Evolutionary conservation across 2,329 filamentous ascomycete genomes (phyloP).

Genomic region (Pseudogymnoascus sp.): DNA sequence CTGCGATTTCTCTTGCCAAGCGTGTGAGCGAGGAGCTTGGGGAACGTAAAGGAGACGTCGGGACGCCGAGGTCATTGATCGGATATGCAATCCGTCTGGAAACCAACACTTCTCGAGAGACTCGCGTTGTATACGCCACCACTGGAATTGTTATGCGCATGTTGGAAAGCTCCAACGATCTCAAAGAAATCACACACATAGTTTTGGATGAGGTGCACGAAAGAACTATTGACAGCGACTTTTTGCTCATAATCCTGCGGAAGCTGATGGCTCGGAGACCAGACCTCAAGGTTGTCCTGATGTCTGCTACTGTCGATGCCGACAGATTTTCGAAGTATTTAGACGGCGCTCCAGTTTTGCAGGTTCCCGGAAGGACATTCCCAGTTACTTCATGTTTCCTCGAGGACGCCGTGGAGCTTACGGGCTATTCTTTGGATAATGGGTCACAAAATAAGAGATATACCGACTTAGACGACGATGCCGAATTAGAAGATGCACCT

Average conservation of each 20-base stretch:
- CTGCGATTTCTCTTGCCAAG: slow-evolving; percentile 85
- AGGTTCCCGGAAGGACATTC: slow-evolving; percentile 87
- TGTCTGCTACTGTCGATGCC: slow-evolving; percentile 96
- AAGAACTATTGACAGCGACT: slow-evolving; percentile 92
- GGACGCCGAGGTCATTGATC: slow-evolving; percentile 73
- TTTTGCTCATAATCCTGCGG: slow-evolving; percentile 84
- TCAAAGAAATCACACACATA: slow-evolving; percentile 84
- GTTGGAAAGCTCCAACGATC: slow-evolving; percentile 80
- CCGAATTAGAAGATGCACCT: slow-evolving; percentile 38
- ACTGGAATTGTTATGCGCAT: slow-evolving; percentile 94
- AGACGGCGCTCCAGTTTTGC: slow-evolving; percentile 74
- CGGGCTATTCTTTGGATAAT: slow-evolving; percentile 58
- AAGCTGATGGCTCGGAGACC: slow-evolving; percentile 68
- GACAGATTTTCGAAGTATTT: slow-evolving; percentile 86
- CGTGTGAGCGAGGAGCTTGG: slow-evolving; percentile 93
- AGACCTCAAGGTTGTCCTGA: slow-evolving; percentile 85
- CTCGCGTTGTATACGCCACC: slow-evolving; percentile 81
- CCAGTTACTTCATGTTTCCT: slow-evolving; percentile 82
- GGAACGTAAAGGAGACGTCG: slow-evolving; percentile 72
- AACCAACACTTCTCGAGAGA: slow-evolving; percentile 73
- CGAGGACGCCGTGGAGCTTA: slow-evolving; percentile 86
- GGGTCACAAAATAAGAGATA: slow-evolving; percentile 37
- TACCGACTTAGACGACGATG: slow-evolving; percentile 56
- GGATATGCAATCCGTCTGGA: slow-evolving; percentile 93
- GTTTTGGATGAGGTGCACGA: slow-evolving; percentile 98